phyloP scores from a whole-genome alignment of 1,139 yeast species.

The Suhomyces kunorum region DNA sequence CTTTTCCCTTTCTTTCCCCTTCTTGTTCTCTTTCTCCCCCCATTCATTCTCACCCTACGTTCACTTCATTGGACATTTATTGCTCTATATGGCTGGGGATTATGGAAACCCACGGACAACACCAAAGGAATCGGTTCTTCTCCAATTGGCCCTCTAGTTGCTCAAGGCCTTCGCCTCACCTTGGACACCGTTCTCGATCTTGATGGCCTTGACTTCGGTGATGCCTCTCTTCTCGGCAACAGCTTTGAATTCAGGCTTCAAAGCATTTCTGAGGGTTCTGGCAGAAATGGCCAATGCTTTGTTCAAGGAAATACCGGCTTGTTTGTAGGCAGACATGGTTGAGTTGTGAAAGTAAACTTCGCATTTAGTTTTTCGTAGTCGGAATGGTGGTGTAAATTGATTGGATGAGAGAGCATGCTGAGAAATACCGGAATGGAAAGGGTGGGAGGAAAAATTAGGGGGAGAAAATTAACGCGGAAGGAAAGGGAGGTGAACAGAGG shows the following conservation, averaged over 20 bases:
- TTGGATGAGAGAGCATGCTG: slow-evolving; percentile 10
- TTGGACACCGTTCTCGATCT: slow-evolving; percentile 66
- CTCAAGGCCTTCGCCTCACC: slow-evolving; percentile 37
- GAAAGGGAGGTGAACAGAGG: no score
- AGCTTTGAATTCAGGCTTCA: slow-evolving; percentile 83
- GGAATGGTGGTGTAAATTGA: slow-evolving; percentile 10
- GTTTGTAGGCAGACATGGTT: slow-evolving; percentile 75
- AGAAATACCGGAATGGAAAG: no score
- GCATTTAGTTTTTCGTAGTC: slow-evolving; percentile 8
- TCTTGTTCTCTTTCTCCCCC: background rate
- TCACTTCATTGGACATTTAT: slow-evolving; percentile 4
- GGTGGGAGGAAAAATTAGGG: no score
- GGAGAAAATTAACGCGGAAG: no score
- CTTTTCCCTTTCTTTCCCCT: background rate
- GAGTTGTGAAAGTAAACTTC: background rate
- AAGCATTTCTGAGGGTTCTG: slow-evolving; percentile 80
- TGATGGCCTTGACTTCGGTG: slow-evolving; percentile 75
- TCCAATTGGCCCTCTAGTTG: slow-evolving; percentile 3
- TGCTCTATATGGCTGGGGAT: slow-evolving; percentile 4
- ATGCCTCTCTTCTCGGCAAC: slow-evolving; percentile 73
- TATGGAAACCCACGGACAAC: no score
- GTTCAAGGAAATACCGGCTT: slow-evolving; percentile 86
- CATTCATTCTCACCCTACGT: background rate
- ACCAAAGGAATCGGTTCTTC: background rate
- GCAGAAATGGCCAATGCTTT: slow-evolving; percentile 91